phyloP scores from a whole-genome alignment of 306 rosid species.

The Begonia fuchsioides region DNA sequence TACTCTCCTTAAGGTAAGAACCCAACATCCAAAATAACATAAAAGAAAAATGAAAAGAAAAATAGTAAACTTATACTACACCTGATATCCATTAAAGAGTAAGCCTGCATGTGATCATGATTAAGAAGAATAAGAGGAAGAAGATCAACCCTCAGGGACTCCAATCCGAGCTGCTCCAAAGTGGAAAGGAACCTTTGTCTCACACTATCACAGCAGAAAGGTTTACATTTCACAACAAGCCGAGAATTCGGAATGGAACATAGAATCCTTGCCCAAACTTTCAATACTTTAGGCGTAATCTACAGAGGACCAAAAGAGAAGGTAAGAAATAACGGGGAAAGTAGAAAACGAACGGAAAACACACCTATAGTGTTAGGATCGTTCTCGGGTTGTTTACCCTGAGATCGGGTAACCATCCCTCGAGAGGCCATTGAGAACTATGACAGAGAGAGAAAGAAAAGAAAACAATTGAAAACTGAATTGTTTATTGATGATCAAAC shows the following conservation, averaged over 20 bases:
- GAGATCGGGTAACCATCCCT: too few species aligned
- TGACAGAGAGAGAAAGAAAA: too few species aligned
- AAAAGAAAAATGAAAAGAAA: background rate
- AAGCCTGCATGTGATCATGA: conserved; percentile 97
- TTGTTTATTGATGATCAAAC: too few species aligned
- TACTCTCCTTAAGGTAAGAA: too few species aligned
- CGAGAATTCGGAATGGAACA: conserved; percentile 90
- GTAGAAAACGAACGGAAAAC: too few species aligned
- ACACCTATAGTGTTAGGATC: too few species aligned
- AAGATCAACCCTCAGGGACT: conserved; percentile 89
- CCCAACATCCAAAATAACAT: background rate
- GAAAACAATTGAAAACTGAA: too few species aligned
- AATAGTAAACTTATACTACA: conserved; percentile 15
- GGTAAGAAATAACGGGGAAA: too few species aligned
- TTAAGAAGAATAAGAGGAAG: conserved; percentile 90
- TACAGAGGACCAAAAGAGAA: conserved; percentile 11
- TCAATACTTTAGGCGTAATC: conserved; percentile 91
- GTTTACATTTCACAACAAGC: conserved; percentile 94
- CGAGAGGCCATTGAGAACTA: too few species aligned
- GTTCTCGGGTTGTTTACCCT: too few species aligned
- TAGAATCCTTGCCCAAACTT: conserved; percentile 95
- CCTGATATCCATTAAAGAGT: conserved; percentile 99
- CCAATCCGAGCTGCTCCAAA: conserved; percentile 82
- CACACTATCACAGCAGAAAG: conserved; percentile 96
- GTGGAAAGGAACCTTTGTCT: conserved; percentile 75